phyloP scores from a whole-genome alignment of 2,329 filamentous ascomycete species.

The Neoascochyta sp. region DNA sequence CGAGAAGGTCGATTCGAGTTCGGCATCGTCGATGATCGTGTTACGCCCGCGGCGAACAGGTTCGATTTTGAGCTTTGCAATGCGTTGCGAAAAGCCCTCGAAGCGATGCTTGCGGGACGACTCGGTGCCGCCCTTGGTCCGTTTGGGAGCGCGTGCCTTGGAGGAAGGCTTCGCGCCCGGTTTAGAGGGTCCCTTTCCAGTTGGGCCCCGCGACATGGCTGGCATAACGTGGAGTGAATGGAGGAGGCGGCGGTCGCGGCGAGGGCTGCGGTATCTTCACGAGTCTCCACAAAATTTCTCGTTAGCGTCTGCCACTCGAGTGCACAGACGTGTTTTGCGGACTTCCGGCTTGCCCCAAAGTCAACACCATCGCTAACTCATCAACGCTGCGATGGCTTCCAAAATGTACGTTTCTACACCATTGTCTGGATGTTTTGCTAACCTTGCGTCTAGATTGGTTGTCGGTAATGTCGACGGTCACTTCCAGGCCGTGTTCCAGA shows the following conservation, averaged over 20 bases:
- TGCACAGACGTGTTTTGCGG: constrained; percentile 1
- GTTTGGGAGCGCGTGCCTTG: constrained; percentile 55
- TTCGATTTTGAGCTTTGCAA: constrained; percentile 89
- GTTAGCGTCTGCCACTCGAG: constrained; percentile 12
- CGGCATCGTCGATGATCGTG: constrained; percentile 76
- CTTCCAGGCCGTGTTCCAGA: constrained; percentile 70
- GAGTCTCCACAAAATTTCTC: constrained; percentile 31
- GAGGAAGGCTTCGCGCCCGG: constrained; percentile 14
- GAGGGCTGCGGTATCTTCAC: constrained; percentile 7
- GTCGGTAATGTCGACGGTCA: constrained; percentile 79
- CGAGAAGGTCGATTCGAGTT: constrained; percentile 72
- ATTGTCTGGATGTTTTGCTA: too few species aligned
- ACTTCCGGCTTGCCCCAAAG: constrained; percentile 4
- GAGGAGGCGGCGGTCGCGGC: constrained; percentile 5
- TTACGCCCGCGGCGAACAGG: constrained; percentile 85
- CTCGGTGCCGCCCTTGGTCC: constrained; percentile 62
- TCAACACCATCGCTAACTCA: neutral
- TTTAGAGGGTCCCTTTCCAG: constrained; percentile 9
- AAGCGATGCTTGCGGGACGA: constrained; percentile 83
- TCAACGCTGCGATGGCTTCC: constrained; percentile 47
- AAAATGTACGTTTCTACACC: constrained; percentile 49
- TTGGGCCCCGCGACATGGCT: constrained; percentile 40
- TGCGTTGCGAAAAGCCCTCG: constrained; percentile 86
- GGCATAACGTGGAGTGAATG: constrained; percentile 37
- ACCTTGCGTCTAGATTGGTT: constrained; percentile 60